These are phyloP conservation scores for Chlamydomonas sphaeroides DNA, from an alignment of 139 green algal species.

Conservation along the genomic window DNA sequence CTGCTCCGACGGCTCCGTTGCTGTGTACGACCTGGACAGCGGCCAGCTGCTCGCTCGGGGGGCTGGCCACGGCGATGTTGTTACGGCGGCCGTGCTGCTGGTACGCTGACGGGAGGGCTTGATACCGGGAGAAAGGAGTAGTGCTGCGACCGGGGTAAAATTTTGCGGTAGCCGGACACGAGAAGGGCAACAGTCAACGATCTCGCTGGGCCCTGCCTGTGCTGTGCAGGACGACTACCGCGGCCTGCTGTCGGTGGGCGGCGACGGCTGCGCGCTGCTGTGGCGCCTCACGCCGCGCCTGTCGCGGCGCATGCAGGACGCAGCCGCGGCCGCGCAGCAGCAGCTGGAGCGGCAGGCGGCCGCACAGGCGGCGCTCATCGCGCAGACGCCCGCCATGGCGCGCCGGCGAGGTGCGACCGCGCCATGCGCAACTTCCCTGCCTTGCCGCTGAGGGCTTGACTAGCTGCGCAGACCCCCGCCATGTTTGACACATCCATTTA, in stretches of 20 bases:
- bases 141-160: no score
- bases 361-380: not conserved
- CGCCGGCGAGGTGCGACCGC: conserved; percentile 13
- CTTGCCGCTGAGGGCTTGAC: no score
- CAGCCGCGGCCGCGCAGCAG: conserved; percentile 1
- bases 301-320: conserved; percentile 30
- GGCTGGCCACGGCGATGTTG: conserved; percentile 52
- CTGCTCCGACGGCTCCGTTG: conserved; percentile 57
- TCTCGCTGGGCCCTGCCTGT: no score
- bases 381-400: not conserved
- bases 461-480: no score
- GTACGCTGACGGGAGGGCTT: no score
- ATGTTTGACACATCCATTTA: no score
- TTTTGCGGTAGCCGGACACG: no score
- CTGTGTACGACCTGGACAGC: conserved; percentile 51
- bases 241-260: conserved; percentile 33
- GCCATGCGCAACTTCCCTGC: no score
- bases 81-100: conserved; percentile 32
- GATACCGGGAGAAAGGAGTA: no score
- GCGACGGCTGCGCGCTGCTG: conserved; percentile 65
- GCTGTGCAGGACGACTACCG: conserved; percentile 37
- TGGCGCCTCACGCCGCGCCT: conserved; percentile 57
- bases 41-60: conserved; percentile 45
- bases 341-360: conserved; percentile 23
- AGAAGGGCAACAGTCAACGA: no score